Conservation (phyloP, 192 early-diverging fungal genomes). For the Umbelopsis isabellina region DNA sequence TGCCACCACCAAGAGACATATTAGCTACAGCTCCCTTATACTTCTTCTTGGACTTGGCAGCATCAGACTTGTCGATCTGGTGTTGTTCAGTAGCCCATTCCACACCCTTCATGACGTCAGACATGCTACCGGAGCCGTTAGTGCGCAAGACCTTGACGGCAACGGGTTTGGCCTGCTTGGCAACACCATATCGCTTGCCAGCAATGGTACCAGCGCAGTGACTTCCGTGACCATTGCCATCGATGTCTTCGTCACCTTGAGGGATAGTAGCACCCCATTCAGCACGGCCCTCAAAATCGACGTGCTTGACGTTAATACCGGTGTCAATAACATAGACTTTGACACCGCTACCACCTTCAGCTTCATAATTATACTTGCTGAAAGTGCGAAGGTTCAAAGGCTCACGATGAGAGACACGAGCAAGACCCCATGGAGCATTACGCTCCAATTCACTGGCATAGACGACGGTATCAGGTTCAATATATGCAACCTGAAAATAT, state of each 20-base stretch:
- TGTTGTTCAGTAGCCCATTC: constrained; percentile 69
- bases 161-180: constrained; percentile 83
- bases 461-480: constrained; percentile 83
- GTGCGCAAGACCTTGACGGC: constrained; percentile 92
- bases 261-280: constrained; percentile 80
- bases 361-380: constrained; percentile 75
- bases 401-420: constrained; percentile 80
- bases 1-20: constrained; percentile 91
- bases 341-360: constrained; percentile 76
- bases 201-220: constrained; percentile 92
- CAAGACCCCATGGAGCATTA: constrained; percentile 85
- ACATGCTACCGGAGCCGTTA: constrained; percentile 88
- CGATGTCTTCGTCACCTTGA: constrained; percentile 59
- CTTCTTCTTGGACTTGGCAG: constrained; percentile 54
- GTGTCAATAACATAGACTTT: constrained; percentile 97
- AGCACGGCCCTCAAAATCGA: constrained; percentile 93
- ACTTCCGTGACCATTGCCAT: constrained; percentile 84
- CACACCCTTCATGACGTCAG: constrained; percentile 80
- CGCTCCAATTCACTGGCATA: constrained; percentile 68
- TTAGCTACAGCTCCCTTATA: constrained; percentile 88
- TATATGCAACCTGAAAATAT: constrained; percentile 66
- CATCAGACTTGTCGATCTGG: constrained; percentile 44
- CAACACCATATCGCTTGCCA: constrained; percentile 82
- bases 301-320: constrained; percentile 81
- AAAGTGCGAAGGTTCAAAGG: constrained; percentile 59